These are phyloP conservation scores for Oenanthe javanica DNA, from an alignment of 140 eudicot species.

Conservation along the genomic window DNA sequence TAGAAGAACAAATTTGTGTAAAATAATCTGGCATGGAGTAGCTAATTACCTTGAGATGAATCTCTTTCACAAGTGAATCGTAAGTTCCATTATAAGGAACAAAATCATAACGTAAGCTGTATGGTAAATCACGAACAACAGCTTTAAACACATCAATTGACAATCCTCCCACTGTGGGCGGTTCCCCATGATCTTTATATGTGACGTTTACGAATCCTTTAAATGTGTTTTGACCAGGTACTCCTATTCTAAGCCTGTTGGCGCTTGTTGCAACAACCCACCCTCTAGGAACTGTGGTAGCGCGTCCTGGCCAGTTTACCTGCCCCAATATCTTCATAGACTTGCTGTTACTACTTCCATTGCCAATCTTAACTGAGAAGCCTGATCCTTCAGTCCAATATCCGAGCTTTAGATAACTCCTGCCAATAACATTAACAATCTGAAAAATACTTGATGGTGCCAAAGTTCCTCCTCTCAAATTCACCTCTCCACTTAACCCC, in stretches of 20 bases:
- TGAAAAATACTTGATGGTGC: conserved; percentile 4
- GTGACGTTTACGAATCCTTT: neutral
- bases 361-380: neutral
- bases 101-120: neutral
- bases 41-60: neutral
- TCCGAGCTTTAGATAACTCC: conserved; percentile 1
- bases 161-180: neutral
- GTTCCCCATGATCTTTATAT: neutral
- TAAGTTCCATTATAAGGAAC: conserved; percentile 3
- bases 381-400: conserved; percentile 1
- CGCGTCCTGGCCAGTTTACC: conserved; percentile 2
- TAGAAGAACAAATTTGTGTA: neutral
- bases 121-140: neutral
- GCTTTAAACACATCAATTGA: conserved; percentile 3
- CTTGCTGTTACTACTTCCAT: neutral
- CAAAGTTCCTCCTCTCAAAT: neutral
- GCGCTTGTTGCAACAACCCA: neutral
- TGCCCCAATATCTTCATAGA: conserved; percentile 4
- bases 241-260: conserved; percentile 5
- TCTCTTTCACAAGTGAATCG: neutral
- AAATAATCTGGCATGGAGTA: neutral
- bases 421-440: conserved; percentile 13
- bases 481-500: neutral
- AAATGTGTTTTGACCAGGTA: neutral
- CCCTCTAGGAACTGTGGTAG: neutral